These are phyloP conservation scores for Lasiosphaeria ovina DNA, from an alignment of 495 filamentous ascomycete species.

Conservation along the genomic window DNA sequence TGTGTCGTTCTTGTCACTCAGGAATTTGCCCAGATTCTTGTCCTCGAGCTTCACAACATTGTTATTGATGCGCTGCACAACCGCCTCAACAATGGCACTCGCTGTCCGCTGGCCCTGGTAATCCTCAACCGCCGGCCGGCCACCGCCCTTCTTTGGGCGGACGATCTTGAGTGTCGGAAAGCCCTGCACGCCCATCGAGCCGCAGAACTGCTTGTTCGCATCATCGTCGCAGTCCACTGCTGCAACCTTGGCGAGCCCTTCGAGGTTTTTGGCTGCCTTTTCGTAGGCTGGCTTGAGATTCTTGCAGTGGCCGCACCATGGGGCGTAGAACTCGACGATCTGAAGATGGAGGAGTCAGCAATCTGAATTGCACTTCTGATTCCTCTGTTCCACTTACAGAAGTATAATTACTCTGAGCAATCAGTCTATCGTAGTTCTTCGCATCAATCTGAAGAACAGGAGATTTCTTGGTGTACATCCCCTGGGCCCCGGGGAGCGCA, in stretches of 20 bases:
- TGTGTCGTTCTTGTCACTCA: slow-evolving; percentile 66
- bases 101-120: slow-evolving; percentile 82
- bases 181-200: slow-evolving; percentile 84
- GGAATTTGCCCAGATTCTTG: slow-evolving; percentile 73
- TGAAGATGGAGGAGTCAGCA: slow-evolving; percentile 16
- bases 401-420: slow-evolving; percentile 85
- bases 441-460: slow-evolving; percentile 81
- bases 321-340: slow-evolving; percentile 82
- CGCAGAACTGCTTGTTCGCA: slow-evolving; percentile 85
- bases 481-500: slow-evolving; percentile 60
- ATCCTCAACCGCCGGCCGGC: slow-evolving; percentile 85
- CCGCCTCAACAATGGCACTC: slow-evolving; percentile 82
- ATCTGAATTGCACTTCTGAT: not conserved
- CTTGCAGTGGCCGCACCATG: slow-evolving; percentile 96
- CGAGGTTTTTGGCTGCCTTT: slow-evolving; percentile 83
- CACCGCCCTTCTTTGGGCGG: slow-evolving; percentile 69
- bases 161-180: slow-evolving; percentile 98
- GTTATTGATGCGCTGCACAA: slow-evolving; percentile 86
- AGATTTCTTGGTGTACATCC: slow-evolving; percentile 81
- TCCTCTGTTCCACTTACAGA: slow-evolving; percentile 60
- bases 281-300: slow-evolving; percentile 95
- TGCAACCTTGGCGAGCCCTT: slow-evolving; percentile 88
- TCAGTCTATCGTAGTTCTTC: slow-evolving; percentile 80
- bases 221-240: slow-evolving; percentile 97
- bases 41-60: slow-evolving; percentile 85